These are phyloP conservation scores for Fusarium brachygibbosum DNA, from an alignment of 2,329 filamentous ascomycete genomes.

Conservation along the genomic window DNA sequence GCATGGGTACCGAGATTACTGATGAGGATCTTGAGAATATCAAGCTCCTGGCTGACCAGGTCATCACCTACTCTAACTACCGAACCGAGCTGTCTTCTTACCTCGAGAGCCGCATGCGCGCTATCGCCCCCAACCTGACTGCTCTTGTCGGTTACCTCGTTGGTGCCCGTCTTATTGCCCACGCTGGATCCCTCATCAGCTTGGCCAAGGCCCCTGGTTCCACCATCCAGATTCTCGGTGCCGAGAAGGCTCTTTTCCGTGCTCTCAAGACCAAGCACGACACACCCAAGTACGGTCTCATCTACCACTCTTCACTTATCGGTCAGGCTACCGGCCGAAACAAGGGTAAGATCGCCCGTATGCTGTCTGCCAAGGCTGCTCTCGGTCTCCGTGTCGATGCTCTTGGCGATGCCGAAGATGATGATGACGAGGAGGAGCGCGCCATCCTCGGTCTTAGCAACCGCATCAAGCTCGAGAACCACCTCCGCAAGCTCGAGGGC, in stretches of 20 bases:
- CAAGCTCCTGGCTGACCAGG: constrained; percentile 89
- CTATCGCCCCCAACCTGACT: constrained; percentile 95
- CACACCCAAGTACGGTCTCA: constrained; percentile 97
- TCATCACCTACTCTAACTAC: constrained; percentile 92
- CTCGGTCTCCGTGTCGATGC: constrained; percentile 95
- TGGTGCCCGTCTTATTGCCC: constrained; percentile 93
- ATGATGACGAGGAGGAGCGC: constrained; percentile 90
- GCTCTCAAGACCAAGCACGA: constrained; percentile 99
- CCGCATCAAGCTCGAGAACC: constrained; percentile 80
- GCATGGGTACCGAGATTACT: constrained; percentile 98
- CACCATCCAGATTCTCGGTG: constrained; percentile 97
- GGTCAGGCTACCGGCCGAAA: constrained; percentile 98
- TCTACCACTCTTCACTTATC: constrained; percentile 92
- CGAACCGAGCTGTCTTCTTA: constrained; percentile 89
- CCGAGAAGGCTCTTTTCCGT: constrained; percentile 98
- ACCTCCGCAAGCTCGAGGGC: constrained; percentile 84
- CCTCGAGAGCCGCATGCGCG: constrained; percentile 92
- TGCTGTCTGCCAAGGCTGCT: constrained; percentile 93
- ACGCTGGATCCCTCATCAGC: constrained; percentile 93
- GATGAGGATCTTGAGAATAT: constrained; percentile 95
- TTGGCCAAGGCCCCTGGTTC: constrained; percentile 94
- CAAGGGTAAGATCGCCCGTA: constrained; percentile 99
- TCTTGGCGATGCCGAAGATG: constrained; percentile 68
- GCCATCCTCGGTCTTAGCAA: constrained; percentile 81
- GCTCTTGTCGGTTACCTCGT: constrained; percentile 93